phyloP scores from a whole-genome alignment of 2,329 filamentous ascomycete genomes.

The Cercospora sp. region DNA sequence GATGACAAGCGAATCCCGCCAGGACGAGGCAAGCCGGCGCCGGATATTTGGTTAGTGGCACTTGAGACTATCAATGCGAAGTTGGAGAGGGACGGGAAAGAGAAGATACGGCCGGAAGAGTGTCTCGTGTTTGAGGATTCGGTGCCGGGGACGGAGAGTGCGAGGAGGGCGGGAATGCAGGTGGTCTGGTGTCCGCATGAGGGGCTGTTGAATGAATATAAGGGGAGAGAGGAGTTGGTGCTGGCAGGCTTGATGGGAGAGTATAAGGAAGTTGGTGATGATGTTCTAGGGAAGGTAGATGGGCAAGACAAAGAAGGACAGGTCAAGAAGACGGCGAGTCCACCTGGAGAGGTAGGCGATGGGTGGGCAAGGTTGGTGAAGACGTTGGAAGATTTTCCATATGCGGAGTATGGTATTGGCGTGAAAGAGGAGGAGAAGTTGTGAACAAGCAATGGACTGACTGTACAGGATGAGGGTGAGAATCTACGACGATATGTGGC shows the following conservation, averaged over 20 bases:
- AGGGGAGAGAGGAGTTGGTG: constrained; percentile 74
- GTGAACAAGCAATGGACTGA: background rate
- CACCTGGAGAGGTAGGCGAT: constrained; percentile 58
- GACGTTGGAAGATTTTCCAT: constrained; percentile 61
- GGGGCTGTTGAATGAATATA: constrained; percentile 72
- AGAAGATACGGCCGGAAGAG: constrained; percentile 73
- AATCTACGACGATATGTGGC: background rate
- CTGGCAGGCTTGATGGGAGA: constrained; percentile 78
- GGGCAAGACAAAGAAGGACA: constrained; percentile 21
- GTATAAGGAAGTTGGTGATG: constrained; percentile 51
- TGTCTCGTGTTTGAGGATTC: constrained; percentile 96
- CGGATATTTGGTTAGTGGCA: constrained; percentile 90
- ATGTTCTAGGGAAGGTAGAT: constrained; percentile 33
- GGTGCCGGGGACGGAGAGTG: constrained; percentile 88
- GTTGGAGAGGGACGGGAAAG: constrained; percentile 57
- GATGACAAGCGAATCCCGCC: constrained; percentile 76
- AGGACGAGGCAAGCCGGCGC: constrained; percentile 88
- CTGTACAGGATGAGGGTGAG: background rate
- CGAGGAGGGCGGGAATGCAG: constrained; percentile 88
- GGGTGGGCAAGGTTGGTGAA: constrained; percentile 58
- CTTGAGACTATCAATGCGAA: constrained; percentile 79
- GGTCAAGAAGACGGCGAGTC: constrained; percentile 23
- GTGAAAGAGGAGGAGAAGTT: constrained; percentile 24
- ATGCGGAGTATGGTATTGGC: constrained; percentile 58
- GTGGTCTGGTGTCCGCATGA: constrained; percentile 90